Conservation (phyloP, 2,329 filamentous ascomycete genomes). For the Fusarium sp. region DNA sequence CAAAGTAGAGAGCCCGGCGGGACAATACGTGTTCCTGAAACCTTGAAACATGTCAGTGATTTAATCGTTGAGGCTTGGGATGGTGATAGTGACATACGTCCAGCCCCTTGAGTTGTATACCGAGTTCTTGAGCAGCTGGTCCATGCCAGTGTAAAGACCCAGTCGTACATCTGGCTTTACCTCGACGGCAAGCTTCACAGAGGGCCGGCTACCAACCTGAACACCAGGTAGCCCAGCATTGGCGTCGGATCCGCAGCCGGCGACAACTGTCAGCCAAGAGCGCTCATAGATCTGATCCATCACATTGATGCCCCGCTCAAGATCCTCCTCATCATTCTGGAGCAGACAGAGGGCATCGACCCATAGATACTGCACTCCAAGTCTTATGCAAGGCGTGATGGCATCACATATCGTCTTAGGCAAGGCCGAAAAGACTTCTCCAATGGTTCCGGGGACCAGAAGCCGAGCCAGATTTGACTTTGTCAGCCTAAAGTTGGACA, state of each 20-base stretch:
- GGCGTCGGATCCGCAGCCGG: constrained; percentile 11
- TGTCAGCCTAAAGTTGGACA: constrained; percentile 14
- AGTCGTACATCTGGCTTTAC: neutral
- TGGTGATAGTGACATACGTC: neutral
- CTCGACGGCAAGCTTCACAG: neutral
- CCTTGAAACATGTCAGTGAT: neutral
- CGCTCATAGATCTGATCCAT: constrained; percentile 28
- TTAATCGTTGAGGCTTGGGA: neutral
- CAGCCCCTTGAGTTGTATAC: constrained; percentile 12
- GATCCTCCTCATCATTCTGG: constrained; percentile 4
- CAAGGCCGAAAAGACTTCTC: neutral
- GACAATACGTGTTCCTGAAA: constrained; percentile 18
- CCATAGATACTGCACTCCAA: constrained; percentile 14
- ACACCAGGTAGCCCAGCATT: constrained; percentile 10
- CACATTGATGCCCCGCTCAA: neutral
- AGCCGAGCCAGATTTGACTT: constrained; percentile 1
- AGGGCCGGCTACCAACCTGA: neutral
- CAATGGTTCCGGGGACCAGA: neutral
- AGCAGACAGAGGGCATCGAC: constrained; percentile 4
- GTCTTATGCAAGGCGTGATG: neutral
- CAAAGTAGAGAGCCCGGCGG: constrained; percentile 6
- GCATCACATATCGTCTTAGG: constrained; percentile 7
- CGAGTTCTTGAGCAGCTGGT: neutral
- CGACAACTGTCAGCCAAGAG: constrained; percentile 19
- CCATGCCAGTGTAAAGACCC: neutral